Base-by-base conservation (phyloP, 2,329 filamentous ascomycete species). In the Aspergillus brasiliensis region DNA sequence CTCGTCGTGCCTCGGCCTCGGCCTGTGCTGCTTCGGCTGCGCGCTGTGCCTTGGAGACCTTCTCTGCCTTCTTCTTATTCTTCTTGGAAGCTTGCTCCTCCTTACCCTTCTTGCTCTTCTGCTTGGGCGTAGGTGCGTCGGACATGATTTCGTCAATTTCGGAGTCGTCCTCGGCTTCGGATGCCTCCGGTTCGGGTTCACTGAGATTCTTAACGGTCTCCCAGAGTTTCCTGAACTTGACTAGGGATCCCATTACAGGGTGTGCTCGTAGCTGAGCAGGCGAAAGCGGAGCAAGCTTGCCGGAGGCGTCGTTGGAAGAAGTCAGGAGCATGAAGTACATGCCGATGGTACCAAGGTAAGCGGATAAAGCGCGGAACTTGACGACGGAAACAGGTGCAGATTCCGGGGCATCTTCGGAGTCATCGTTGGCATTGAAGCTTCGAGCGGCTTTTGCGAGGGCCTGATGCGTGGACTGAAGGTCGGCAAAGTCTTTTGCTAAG, bases 281-380 rank as follows among this genome's bases (percentile, higher is more conserved):
- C 57, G 91, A 84, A 64, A 96, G 77, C 0, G 91, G 83, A 60
- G 87, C 83, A 11, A 78, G 76, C 0, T 80, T 76, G 7, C 82
- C 82, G 37, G 81, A 77, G 0, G 80, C 79, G 60, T 88, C 86
- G 52, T 88, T 83, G 2, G 88, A 88, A 0, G 92, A 96, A 10
- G 92, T 91, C n/a, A 99, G 80, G 37, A 98, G 85, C 38, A 93
- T 91, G 75, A 99, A 97, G 76, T 99, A 99, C 86, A 97, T 93
- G 51, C 91, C 89, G 66, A 99, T 82, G 1, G 91, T 85, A 46
- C 91, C 92, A 23, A 98, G 82, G 72, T 99, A 98, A 61, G 92
- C 91, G 5, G 91, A 89, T 40, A 96, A 81, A 10, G 93, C 87
- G 75, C 91, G 88, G 72, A 90, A 88, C 74, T 94, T 95, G 60